phyloP scores from a whole-genome alignment of 768 basidiomycete species.

The Dentipellis fragilis region DNA sequence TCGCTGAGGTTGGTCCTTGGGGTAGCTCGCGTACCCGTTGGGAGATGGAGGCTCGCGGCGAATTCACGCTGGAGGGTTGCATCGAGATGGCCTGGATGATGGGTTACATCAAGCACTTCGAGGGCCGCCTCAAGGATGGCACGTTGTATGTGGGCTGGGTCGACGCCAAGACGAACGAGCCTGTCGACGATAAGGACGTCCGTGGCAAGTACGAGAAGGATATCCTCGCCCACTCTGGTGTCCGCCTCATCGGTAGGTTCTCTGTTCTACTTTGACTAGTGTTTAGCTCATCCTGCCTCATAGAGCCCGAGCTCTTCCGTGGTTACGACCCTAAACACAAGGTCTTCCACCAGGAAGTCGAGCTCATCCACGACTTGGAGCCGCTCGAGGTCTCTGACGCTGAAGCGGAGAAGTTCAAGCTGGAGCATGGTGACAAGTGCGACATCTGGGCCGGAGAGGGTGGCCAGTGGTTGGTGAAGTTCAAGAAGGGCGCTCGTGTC shows the following conservation, averaged over 20 bases:
- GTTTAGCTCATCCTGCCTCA: neutral
- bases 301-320: conserved; percentile 95
- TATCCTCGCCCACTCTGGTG: conserved; percentile 82
- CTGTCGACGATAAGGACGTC: conserved; percentile 97
- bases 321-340: conserved; percentile 98
- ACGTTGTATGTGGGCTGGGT: conserved; percentile 97
- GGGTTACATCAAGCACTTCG: conserved; percentile 98
- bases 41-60: conserved; percentile 99
- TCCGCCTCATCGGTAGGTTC: conserved; percentile 81
- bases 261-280: neutral
- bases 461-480: conserved; percentile 96
- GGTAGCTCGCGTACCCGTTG: conserved; percentile 95
- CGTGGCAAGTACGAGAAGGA: conserved; percentile 91
- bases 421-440: conserved; percentile 93
- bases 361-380: conserved; percentile 93
- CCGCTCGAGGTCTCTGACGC: conserved; percentile 86
- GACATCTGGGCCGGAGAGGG: conserved; percentile 89
- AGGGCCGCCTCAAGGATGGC: conserved; percentile 90
- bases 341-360: conserved; percentile 93
- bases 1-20: conserved; percentile 97
- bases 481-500: conserved; percentile 95
- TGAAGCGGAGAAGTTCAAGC: conserved; percentile 92
- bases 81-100: conserved; percentile 99
- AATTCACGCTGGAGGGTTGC: conserved; percentile 94
- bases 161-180: conserved; percentile 84